These are phyloP conservation scores for Leishmania braziliensis DNA, from an alignment of 208 protist species.

Conservation along the genomic window DNA sequence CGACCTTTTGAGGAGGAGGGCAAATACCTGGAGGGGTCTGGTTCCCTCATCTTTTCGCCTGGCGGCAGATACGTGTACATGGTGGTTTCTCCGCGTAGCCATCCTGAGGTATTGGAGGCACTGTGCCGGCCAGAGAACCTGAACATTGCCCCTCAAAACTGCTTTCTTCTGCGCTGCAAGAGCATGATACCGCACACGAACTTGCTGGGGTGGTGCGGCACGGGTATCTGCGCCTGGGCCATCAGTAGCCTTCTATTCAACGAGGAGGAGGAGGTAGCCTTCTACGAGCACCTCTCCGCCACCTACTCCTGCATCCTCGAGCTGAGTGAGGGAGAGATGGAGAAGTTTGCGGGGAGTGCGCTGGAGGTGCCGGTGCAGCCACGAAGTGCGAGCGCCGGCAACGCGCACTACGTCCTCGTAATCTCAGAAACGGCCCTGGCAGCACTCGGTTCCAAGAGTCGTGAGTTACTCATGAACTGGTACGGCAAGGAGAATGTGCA, in stretches of 20 bases:
- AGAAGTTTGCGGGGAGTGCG: slow-evolving; percentile 66
- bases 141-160: slow-evolving; percentile 67
- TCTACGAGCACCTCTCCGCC: slow-evolving; percentile 60
- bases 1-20: slow-evolving; percentile 48
- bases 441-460: slow-evolving; percentile 35
- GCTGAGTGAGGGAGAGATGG: slow-evolving; percentile 59
- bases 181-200: slow-evolving; percentile 67
- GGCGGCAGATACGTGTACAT: slow-evolving; percentile 78
- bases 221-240: slow-evolving; percentile 79
- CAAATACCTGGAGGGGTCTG: slow-evolving; percentile 68
- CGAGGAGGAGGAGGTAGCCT: slow-evolving; percentile 52
- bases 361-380: slow-evolving; percentile 42
- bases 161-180: slow-evolving; percentile 53
- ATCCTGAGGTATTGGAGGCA: slow-evolving; percentile 59
- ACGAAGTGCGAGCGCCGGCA: background rate
- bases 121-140: slow-evolving; percentile 67
- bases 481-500: slow-evolving; percentile 71
- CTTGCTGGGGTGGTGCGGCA: slow-evolving; percentile 75
- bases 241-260: slow-evolving; percentile 57
- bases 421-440: slow-evolving; percentile 60
- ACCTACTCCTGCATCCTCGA: slow-evolving; percentile 57
- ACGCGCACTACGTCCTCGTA: slow-evolving; percentile 39
- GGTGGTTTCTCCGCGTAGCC: slow-evolving; percentile 52
- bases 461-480: slow-evolving; percentile 40
- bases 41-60: slow-evolving; percentile 61